Conservation (phyloP, 2,329 filamentous ascomycete species). For the Aspergillus caelatus region DNA sequence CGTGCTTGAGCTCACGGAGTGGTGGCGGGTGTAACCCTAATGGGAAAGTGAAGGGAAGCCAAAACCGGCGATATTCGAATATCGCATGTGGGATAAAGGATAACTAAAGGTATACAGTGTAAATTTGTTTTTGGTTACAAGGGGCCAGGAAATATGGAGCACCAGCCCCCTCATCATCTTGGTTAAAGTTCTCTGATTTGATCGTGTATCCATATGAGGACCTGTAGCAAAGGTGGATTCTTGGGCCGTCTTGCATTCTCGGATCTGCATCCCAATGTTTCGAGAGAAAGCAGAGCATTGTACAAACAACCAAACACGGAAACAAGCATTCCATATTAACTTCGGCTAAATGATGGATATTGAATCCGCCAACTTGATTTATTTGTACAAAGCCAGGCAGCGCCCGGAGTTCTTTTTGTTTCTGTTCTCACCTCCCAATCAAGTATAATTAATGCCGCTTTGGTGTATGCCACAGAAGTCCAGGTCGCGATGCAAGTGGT, state of each 20-base stretch:
- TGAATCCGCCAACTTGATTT: neutral
- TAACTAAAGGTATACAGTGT: no score
- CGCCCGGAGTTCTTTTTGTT: neutral
- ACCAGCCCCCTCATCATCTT: neutral
- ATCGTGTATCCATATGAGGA: no score
- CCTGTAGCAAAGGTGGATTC: no score
- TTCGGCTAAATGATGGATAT: neutral
- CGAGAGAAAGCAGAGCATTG: neutral
- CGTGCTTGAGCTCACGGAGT: no score
- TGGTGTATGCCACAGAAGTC: neutral
- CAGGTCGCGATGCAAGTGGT: neutral
- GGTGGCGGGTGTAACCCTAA: no score
- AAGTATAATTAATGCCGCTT: neutral
- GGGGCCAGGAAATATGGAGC: neutral
- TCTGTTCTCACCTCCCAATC: neutral
- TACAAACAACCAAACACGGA: neutral
- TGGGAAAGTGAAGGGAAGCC: no score
- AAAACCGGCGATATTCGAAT: no score
- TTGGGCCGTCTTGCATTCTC: neutral
- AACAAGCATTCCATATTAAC: neutral
- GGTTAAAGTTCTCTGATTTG: no score
- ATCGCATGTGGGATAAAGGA: no score
- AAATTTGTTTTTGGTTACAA: neutral
- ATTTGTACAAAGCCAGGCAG: neutral
- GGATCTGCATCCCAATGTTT: neutral